Evolutionary conservation across 2,329 filamentous ascomycete genomes (phyloP), one percentile per base, ranked within the genome.

Genomic region (Fusarium mexicanum): DNA sequence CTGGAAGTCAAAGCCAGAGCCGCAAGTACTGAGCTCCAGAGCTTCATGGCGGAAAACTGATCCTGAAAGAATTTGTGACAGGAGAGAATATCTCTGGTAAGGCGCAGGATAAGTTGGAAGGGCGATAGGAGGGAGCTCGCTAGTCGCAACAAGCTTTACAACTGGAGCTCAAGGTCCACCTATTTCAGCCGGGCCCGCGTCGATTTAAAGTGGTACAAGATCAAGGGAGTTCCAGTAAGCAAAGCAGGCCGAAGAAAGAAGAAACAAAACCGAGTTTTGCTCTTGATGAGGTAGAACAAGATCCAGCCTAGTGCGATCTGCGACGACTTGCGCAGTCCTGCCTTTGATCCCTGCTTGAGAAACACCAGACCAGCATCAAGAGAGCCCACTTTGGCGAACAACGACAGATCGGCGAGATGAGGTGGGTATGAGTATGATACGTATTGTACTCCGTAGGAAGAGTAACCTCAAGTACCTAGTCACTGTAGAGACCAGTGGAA

Each of bases 21-120:
- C 69, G 76, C 67, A 48, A 81, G 51, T 62, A 72, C 68, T 50
- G 72, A 64, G 40, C 51, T 53, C 47, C 60, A 70, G 51, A 75
- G 60, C 71, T 76, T 79, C 80, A 81, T 81, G 50, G 33, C 59
- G 57, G 53, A 66, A 51, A 65, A 48, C 31, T 43, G 58, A 38
- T 37, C 17, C 48, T 33, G 67, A 33, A 33, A 24, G 40, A 50
- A 43, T 33, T 17, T 55, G 41, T 41, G 29, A 40, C 35, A 31
- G 47, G 24, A 31, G 66, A 60, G 41, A 48, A 26, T 66, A 50
- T 33, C 43, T 65, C 43, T 66, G 38, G 22, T 16, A 43, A 57
- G n/a, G 35, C 41, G 26, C 44, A 69, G 44, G 43, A 55, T 48
- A 47, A 57, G 55, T 68, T 48, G 55, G 38, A 37, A 69, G 44